Percentiles rank a stretch among this genome's conserved stretches.
Conservation (phyloP, 768 basidiomycete species). For the Mycena haematopus region DNA sequence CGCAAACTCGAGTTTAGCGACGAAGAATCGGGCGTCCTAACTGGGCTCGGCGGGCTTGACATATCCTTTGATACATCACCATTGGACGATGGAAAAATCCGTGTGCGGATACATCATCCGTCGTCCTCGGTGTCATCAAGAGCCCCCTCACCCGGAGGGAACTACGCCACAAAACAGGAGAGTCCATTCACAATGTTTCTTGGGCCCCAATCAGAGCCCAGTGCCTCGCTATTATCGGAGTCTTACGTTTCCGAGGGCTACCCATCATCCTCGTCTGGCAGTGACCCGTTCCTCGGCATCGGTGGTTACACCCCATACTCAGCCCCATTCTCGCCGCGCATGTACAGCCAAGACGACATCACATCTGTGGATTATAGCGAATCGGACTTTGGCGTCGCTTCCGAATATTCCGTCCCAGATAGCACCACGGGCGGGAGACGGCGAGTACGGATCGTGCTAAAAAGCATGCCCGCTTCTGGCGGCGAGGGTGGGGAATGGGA, state of each 20-base stretch:
- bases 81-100: slow-evolving; percentile 72
- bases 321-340: slow-evolving; percentile 42
- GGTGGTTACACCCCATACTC: slow-evolving; percentile 48
- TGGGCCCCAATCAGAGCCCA: slow-evolving; percentile 32
- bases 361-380: slow-evolving; percentile 39
- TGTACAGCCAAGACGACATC: slow-evolving; percentile 42
- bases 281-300: slow-evolving; percentile 67
- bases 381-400: slow-evolving; percentile 44
- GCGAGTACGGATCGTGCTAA: slow-evolving; percentile 71
- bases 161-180: slow-evolving; percentile 24
- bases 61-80: slow-evolving; percentile 76
- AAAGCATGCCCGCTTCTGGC: slow-evolving; percentile 65
- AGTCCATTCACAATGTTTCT: slow-evolving; percentile 35
- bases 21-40: slow-evolving; percentile 53
- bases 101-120: slow-evolving; percentile 76
- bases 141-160: slow-evolving; percentile 40
- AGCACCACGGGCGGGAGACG: slow-evolving; percentile 48
- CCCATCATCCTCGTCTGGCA: slow-evolving; percentile 43
- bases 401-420: slow-evolving; percentile 45
- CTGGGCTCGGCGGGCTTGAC: slow-evolving; percentile 62
- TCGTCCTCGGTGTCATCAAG: slow-evolving; percentile 53
- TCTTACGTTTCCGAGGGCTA: slow-evolving; percentile 31
- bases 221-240: slow-evolving; percentile 45
- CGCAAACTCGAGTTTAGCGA: slow-evolving; percentile 67
- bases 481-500: slow-evolving; percentile 82